These are phyloP conservation scores for Macrolepiota fuliginosa DNA, from an alignment of 768 basidiomycete species.

Conservation along the genomic window DNA sequence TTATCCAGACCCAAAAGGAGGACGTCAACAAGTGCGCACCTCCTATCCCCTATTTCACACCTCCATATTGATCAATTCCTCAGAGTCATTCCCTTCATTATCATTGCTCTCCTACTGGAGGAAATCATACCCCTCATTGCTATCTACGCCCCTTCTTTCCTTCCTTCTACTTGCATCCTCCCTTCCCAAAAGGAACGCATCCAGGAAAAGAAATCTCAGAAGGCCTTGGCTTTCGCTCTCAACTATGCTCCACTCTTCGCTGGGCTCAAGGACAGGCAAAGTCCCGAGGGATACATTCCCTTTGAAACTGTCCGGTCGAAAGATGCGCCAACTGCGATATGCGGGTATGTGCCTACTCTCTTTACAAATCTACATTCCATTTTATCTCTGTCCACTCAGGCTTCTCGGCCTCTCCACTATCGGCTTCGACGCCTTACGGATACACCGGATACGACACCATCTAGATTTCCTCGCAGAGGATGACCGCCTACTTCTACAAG, in stretches of 20 bases:
- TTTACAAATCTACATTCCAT: background rate
- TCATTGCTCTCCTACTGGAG: constrained; percentile 73
- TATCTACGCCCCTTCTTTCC: constrained; percentile 78
- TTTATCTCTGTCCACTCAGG: constrained; percentile 20
- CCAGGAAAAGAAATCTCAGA: constrained; percentile 51
- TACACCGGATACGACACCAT: constrained; percentile 40
- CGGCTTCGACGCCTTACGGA: constrained; percentile 40
- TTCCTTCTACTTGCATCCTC: constrained; percentile 85
- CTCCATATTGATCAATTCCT: background rate
- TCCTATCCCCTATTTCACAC: background rate
- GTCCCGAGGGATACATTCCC: constrained; percentile 32
- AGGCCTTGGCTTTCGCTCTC: constrained; percentile 38
- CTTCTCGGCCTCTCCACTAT: constrained; percentile 41
- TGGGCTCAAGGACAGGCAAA: constrained; percentile 30
- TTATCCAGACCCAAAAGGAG: constrained; percentile 61
- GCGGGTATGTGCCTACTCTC: constrained; percentile 46
- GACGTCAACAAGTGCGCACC: constrained; percentile 67
- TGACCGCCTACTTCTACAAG: constrained; percentile 57
- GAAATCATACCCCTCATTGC: constrained; percentile 83
- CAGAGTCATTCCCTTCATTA: constrained; percentile 76
- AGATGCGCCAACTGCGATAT: constrained; percentile 43
- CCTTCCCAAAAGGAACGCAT: constrained; percentile 73
- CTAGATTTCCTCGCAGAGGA: constrained; percentile 53
- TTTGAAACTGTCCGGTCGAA: constrained; percentile 26
- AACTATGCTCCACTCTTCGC: constrained; percentile 34